phyloP scores from a whole-genome alignment of 805 yeast genomes.

The Jamesozyma gamospora region DNA sequence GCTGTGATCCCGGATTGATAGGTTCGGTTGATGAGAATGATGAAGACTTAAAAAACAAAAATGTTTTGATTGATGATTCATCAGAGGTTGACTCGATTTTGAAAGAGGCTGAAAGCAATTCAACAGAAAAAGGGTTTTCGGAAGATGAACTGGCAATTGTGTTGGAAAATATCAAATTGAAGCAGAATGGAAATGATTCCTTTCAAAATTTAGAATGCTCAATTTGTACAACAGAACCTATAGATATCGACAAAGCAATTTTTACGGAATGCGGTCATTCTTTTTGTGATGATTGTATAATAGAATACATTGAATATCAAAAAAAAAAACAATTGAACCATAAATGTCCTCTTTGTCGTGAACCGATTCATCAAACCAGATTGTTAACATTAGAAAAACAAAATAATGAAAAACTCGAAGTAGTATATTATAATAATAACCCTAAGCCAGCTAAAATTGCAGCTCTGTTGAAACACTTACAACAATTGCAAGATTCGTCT shows the following conservation, averaged over 20 bases:
- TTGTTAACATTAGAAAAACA: slow-evolving; percentile 28
- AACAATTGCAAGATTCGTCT: slow-evolving; percentile 41
- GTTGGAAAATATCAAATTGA: not conserved
- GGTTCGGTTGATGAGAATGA: slow-evolving; percentile 43
- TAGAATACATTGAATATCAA: slow-evolving; percentile 68
- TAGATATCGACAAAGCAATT: slow-evolving; percentile 41
- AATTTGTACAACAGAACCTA: slow-evolving; percentile 67
- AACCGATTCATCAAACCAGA: slow-evolving; percentile 40
- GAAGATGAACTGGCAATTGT: slow-evolving; percentile 3
- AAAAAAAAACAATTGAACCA: slow-evolving; percentile 35
- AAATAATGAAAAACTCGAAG: slow-evolving; percentile 11
- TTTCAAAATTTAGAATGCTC: slow-evolving; percentile 59
- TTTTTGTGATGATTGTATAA: slow-evolving; percentile 63
- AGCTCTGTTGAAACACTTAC: slow-evolving; percentile 54
- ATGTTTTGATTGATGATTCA: slow-evolving; percentile 5
- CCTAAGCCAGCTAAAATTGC: slow-evolving; percentile 60
- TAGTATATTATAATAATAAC: slow-evolving; percentile 22
- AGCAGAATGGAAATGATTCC: slow-evolving; percentile 10
- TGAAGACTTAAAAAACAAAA: slow-evolving; percentile 31
- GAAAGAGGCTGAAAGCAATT: not conserved
- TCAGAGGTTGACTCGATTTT: slow-evolving; percentile 3
- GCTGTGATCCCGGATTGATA: slow-evolving; percentile 72
- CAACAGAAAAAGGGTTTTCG: not conserved
- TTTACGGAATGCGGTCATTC: slow-evolving; percentile 70
- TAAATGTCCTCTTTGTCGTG: slow-evolving; percentile 73